phyloP scores from a whole-genome alignment of 768 basidiomycete species.

The Kondoa malvinella region DNA sequence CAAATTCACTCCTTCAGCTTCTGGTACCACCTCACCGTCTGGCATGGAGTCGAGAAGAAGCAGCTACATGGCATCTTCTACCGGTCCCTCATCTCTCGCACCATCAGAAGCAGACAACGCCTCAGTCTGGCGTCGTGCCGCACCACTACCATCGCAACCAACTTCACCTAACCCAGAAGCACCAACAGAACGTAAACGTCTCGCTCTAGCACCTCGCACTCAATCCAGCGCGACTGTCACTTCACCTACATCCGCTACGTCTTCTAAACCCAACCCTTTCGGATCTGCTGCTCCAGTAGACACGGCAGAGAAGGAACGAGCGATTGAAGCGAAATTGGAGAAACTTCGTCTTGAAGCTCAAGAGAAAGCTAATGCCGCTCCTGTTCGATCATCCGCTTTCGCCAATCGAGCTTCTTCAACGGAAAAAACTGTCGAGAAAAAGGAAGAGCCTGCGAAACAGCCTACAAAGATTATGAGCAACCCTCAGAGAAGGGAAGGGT shows the following conservation, averaged over 20 bases:
- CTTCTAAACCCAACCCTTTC: conserved; percentile 52
- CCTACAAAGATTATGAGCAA: background rate
- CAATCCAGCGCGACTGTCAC: conserved; percentile 50
- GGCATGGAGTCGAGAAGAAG: conserved; percentile 10
- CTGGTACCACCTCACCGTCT: background rate
- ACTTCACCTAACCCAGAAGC: conserved; percentile 43
- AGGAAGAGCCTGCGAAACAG: background rate
- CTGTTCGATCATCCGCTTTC: background rate
- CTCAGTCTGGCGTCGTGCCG: conserved; percentile 6
- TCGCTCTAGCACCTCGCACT: conserved; percentile 67
- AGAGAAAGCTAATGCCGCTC: conserved; percentile 19
- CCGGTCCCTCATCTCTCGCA: conserved; percentile 19
- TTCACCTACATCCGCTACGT: conserved; percentile 44
- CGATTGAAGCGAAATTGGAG: conserved; percentile 27
- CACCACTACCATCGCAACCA: conserved; percentile 16
- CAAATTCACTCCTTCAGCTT: conserved; percentile 22
- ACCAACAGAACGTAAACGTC: conserved; percentile 55
- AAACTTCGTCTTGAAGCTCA: conserved; percentile 27
- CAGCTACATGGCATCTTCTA: conserved; percentile 11
- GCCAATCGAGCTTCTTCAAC: background rate
- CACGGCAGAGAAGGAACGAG: conserved; percentile 48
- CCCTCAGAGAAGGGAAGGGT: conserved; percentile 32
- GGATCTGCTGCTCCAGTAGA: conserved; percentile 84
- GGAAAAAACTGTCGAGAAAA: background rate
- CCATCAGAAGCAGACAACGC: conserved; percentile 18